Percentiles rank a stretch among this genome's conserved stretches.
These are phyloP conservation scores for Phaffomyces opuntiae DNA, from an alignment of 805 yeast species.

Conservation along the genomic window DNA sequence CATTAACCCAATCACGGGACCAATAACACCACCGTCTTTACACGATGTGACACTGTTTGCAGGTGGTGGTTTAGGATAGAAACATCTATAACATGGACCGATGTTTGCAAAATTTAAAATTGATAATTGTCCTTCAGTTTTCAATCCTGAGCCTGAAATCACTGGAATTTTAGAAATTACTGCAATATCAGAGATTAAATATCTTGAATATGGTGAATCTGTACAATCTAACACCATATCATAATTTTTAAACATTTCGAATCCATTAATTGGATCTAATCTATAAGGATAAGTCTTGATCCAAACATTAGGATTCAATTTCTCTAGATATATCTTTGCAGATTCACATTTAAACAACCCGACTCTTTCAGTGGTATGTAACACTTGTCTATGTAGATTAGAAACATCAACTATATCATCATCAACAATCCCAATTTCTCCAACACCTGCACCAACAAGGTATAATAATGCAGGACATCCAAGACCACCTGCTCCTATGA, in stretches of 20 bases:
- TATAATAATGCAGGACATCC: conserved; percentile 90
- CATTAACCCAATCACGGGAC: conserved; percentile 91
- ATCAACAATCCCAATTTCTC: conserved; percentile 79
- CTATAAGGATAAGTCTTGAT: conserved; percentile 46
- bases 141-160: conserved; percentile 87
- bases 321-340: conserved; percentile 49
- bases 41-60: conserved; percentile 79
- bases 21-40: conserved; percentile 89
- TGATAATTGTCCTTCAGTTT: conserved; percentile 84
- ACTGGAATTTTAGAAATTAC: conserved; percentile 63
- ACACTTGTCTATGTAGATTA: conserved; percentile 83
- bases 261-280: conserved; percentile 50
- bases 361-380: conserved; percentile 61
- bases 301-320: conserved; percentile 62
- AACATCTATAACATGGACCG: conserved; percentile 95
- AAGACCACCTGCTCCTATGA: conserved; percentile 94
- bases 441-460: conserved; percentile 83
- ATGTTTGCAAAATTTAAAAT: conserved; percentile 55
- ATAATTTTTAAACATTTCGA: conserved; percentile 52
- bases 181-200: conserved; percentile 78
- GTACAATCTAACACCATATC: conserved; percentile 90
- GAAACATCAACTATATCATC: conserved; percentile 78
- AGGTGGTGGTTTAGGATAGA: conserved; percentile 86
- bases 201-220: conserved; percentile 84
- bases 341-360: conserved; percentile 74